Conservation (phyloP, 2,329 filamentous ascomycete genomes). For the Fusarium neocosmosporiellum region DNA sequence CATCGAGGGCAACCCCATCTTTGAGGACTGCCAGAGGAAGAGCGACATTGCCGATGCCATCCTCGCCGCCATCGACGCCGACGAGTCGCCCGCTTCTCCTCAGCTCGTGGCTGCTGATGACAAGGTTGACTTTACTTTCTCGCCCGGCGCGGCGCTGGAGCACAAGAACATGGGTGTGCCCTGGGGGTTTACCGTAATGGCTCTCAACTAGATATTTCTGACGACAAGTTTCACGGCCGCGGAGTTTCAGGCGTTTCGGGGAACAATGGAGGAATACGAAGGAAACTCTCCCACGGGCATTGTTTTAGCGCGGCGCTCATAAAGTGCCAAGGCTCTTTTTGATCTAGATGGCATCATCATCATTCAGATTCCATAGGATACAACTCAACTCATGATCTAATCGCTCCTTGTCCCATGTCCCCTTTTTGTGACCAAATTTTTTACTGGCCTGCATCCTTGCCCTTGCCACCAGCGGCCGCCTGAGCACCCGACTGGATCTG, state of each 20-base stretch:
- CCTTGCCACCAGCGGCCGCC: conserved; percentile 50
- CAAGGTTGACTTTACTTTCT: conserved; percentile 39
- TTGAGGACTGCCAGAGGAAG: conserved; percentile 35
- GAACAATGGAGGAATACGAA: conserved; percentile 3
- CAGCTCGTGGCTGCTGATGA: conserved; percentile 40
- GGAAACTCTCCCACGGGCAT: conserved; percentile 12
- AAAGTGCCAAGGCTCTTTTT: conserved; percentile 20
- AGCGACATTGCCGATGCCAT: conserved; percentile 39
- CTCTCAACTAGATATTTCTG: conserved; percentile 40
- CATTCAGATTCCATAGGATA: conserved; percentile 40
- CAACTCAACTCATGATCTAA: conserved; percentile 46
- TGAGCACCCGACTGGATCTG: conserved; percentile 65
- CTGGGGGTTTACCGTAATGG: conserved; percentile 43
- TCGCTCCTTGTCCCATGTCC: conserved; percentile 14
- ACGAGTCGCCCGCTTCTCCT: conserved; percentile 37
- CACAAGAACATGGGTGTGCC: conserved; percentile 43
- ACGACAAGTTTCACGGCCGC: conserved; percentile 29
- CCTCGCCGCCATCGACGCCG: conserved; percentile 40
- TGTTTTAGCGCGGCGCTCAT: conserved; percentile 31
- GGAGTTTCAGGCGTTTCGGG: conserved; percentile 36
- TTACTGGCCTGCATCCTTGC: conserved; percentile 41
- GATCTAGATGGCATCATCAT: conserved; percentile 38
- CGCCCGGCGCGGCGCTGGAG: conserved; percentile 35
- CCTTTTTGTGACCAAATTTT: background rate
- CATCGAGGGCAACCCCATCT: conserved; percentile 41